Conservation (phyloP, 768 basidiomycete genomes). For the Pulveroboletus sp. region DNA sequence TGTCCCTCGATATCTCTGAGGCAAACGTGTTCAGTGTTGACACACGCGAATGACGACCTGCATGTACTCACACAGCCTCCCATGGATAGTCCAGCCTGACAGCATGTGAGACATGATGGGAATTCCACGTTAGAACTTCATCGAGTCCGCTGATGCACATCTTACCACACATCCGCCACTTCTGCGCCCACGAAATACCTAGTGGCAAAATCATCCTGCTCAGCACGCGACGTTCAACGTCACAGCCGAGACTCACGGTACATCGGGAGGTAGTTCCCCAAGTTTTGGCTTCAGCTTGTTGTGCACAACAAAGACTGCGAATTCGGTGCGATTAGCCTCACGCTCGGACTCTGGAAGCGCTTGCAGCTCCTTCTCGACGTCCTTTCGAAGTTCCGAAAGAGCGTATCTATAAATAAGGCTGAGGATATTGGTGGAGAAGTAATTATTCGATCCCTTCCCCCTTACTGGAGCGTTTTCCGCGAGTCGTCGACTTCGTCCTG, state of each 20-base stretch:
- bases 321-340: slow-evolving; percentile 69
- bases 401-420: slow-evolving; percentile 61
- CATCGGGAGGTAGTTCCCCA: slow-evolving; percentile 62
- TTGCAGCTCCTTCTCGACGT: slow-evolving; percentile 70
- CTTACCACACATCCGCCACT: slow-evolving; percentile 67
- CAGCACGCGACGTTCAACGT: slow-evolving; percentile 1
- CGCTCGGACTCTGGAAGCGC: slow-evolving; percentile 67
- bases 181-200: slow-evolving; percentile 83
- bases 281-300: slow-evolving; percentile 89
- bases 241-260: slow-evolving; percentile 44
- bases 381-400: slow-evolving; percentile 81
- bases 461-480: slow-evolving; percentile 82
- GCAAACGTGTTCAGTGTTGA: neutral
- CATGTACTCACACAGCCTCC: slow-evolving; percentile 60
- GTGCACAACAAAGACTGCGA: slow-evolving; percentile 92
- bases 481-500: slow-evolving; percentile 90
- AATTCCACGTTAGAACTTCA: slow-evolving; percentile 3
- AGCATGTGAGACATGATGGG: too few relatives aligned
- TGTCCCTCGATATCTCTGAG: slow-evolving; percentile 72
- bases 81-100: slow-evolving; percentile 79
- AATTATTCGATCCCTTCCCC: slow-evolving; percentile 7
- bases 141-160: slow-evolving; percentile 3
- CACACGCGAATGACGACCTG: neutral
- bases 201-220: slow-evolving; percentile 8
- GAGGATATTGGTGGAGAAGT: neutral